Conservation (phyloP, 352 stramenopile genomes). For the Phytophthora cajani region DNA sequence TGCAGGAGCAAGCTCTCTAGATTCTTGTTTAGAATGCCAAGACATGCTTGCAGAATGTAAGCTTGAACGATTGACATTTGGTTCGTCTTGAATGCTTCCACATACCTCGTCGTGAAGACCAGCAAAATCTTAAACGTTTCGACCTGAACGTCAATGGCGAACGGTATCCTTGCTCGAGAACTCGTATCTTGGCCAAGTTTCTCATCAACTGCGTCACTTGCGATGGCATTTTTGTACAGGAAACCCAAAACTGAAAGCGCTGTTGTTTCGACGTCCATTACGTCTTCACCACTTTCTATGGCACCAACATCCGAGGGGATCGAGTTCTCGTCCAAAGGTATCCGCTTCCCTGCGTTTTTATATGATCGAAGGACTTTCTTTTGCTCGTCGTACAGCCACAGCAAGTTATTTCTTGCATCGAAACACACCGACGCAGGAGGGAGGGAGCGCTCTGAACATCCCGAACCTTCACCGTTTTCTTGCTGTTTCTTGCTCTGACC, state of each 20-base stretch:
- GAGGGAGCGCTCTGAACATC: constrained; percentile 16
- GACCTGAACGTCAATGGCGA: constrained; percentile 49
- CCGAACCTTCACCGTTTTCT: constrained; percentile 1
- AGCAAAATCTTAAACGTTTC: constrained; percentile 47
- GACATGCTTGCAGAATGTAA: constrained; percentile 50
- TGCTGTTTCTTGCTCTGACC: constrained; percentile 21
- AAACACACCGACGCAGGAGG: constrained; percentile 49
- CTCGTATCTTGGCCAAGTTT: constrained; percentile 4
- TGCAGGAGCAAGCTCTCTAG: constrained; percentile 39
- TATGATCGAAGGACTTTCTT: constrained; percentile 44
- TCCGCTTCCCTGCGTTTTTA: constrained; percentile 51
- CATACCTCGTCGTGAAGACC: constrained; percentile 39
- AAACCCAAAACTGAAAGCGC: constrained; percentile 43
- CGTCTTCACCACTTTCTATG: background rate
- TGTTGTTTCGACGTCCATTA: constrained; percentile 21
- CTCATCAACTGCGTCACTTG: constrained; percentile 13
- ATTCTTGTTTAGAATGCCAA: constrained; percentile 55
- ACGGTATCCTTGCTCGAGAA: constrained; percentile 32
- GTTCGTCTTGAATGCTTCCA: constrained; percentile 37
- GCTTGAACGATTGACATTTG: constrained; percentile 21
- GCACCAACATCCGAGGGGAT: constrained; percentile 19
- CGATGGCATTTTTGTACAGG: constrained; percentile 49
- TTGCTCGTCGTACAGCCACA: constrained; percentile 46
- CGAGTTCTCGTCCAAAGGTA: constrained; percentile 45
- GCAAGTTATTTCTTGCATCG: constrained; percentile 54